phyloP scores from a whole-genome alignment of 148 eudicot genomes.

The Rhododendron mucronatum region DNA sequence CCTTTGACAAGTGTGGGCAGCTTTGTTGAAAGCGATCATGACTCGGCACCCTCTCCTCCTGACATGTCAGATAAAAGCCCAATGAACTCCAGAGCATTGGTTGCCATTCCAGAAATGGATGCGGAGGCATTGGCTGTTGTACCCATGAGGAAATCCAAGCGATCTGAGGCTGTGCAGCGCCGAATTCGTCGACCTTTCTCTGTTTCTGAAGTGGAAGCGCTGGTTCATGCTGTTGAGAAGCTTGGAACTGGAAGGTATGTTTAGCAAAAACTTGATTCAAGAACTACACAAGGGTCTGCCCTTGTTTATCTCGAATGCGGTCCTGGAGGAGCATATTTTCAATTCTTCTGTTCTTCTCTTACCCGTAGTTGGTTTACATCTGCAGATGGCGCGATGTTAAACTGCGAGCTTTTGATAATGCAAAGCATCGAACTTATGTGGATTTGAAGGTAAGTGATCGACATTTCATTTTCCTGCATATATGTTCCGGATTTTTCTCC shows the following conservation, averaged over 20 bases:
- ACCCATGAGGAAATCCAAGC: constrained; percentile 58
- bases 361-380: not conserved
- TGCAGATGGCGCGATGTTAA: constrained; percentile 98
- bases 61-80: constrained; percentile 51
- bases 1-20: constrained; percentile 33
- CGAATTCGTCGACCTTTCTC: constrained; percentile 96
- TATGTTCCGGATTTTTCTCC: not conserved
- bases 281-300: not conserved
- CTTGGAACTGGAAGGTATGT: constrained; percentile 95
- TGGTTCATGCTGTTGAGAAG: constrained; percentile 96
- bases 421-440: constrained; percentile 91
- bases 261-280: not conserved
- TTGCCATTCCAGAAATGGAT: constrained; percentile 40
- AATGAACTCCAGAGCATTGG: constrained; percentile 54
- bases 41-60: constrained; percentile 77
- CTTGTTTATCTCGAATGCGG: not conserved
- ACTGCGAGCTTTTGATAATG: constrained; percentile 77
- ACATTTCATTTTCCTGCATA: constrained; percentile 4
- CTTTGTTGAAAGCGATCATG: constrained; percentile 78
- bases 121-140: constrained; percentile 53
- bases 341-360: not conserved
- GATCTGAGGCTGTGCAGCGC: constrained; percentile 73
- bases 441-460: constrained; percentile 68
- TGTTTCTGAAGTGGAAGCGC: constrained; percentile 89
- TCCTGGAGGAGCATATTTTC: not conserved